Evolutionary conservation across 2,329 filamentous ascomycete species (phyloP).

Genomic region (Aspergillus ibericus): DNA sequence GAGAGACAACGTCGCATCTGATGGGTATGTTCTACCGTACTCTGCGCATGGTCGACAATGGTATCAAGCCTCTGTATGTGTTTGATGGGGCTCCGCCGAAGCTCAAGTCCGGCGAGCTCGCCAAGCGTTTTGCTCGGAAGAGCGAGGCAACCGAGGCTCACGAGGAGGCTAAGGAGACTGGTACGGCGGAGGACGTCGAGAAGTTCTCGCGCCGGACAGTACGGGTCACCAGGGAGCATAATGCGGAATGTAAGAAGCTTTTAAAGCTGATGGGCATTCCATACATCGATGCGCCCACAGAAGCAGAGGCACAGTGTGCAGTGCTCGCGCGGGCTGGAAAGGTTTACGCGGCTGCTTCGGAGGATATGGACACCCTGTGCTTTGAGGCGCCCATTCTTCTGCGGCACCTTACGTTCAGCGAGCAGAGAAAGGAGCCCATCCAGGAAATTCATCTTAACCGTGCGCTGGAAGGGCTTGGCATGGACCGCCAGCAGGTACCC

Average conservation of each 20-base stretch:
- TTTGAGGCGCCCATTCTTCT: slow-evolving; percentile 90
- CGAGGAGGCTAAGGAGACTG: slow-evolving; percentile 95
- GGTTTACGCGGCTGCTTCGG: slow-evolving; percentile 93
- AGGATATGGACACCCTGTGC: slow-evolving; percentile 98
- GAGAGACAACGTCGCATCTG: slow-evolving; percentile 94
- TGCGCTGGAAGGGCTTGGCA: slow-evolving; percentile 80
- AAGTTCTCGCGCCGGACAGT: slow-evolving; percentile 95
- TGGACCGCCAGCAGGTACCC: slow-evolving; percentile 79
- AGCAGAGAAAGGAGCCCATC: slow-evolving; percentile 96
- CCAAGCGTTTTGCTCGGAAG: slow-evolving; percentile 94
- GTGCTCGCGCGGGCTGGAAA: slow-evolving; percentile 85
- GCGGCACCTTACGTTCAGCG: slow-evolving; percentile 91
- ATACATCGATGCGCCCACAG: slow-evolving; percentile 91
- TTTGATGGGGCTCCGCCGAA: slow-evolving; percentile 97
- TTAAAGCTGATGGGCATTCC: slow-evolving; percentile 95
- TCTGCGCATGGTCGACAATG: slow-evolving; percentile 95
- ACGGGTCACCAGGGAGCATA: slow-evolving; percentile 93
- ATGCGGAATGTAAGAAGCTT: slow-evolving; percentile 86
- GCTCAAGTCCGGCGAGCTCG: slow-evolving; percentile 94
- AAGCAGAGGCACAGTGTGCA: slow-evolving; percentile 96
- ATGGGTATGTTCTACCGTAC: slow-evolving; percentile 99
- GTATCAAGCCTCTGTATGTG: slow-evolving; percentile 97
- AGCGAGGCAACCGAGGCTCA: slow-evolving; percentile 84
- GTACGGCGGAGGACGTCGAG: slow-evolving; percentile 95
- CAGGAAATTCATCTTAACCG: slow-evolving; percentile 89